Evolutionary conservation across 306 rosid genomes (phyloP).

Genomic region (Malus fusca): DNA sequence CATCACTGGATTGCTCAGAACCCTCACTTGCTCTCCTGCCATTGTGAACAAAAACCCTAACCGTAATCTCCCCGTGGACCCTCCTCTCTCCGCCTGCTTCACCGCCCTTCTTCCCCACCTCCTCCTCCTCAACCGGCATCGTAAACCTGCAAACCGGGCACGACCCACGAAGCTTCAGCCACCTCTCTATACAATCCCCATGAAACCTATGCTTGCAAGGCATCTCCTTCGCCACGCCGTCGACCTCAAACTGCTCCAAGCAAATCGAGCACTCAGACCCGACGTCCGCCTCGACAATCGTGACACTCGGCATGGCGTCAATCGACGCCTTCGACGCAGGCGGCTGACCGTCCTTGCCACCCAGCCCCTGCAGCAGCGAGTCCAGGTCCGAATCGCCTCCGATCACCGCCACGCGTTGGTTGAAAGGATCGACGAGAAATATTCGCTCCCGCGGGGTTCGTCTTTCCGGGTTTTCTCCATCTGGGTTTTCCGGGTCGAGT

Average conservation of each 20-base stretch:
- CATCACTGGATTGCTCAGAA: conserved; percentile 23
- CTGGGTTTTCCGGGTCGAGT: conserved; percentile 8
- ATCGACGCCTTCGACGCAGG: conserved; percentile 81
- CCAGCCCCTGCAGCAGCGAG: conserved; percentile 33
- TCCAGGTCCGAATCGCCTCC: conserved; percentile 29
- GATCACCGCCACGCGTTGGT: conserved; percentile 52
- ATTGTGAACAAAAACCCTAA: conserved; percentile 46
- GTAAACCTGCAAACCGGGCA: conserved; percentile 75
- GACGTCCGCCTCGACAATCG: conserved; percentile 22
- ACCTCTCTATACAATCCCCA: conserved; percentile 52
- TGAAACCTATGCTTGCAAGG: conserved; percentile 79
- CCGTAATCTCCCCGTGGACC: conserved; percentile 46
- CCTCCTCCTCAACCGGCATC: conserved; percentile 65
- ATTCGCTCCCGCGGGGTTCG: conserved; percentile 23
- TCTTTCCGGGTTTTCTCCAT: neutral
- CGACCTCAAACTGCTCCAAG: conserved; percentile 56
- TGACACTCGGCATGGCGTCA: conserved; percentile 42
- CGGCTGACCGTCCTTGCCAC: conserved; percentile 40
- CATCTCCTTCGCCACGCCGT: conserved; percentile 50
- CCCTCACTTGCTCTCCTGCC: conserved; percentile 21
- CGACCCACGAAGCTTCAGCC: conserved; percentile 69
- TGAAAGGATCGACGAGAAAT: conserved; percentile 51
- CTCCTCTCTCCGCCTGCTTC: conserved; percentile 20
- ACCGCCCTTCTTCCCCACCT: conserved; percentile 31
- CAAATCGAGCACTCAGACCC: conserved; percentile 60